A percentile compares a stretch with the other conserved stretches of the same genome.
Conservation (phyloP, 306 rosid species). For the Prunus persica region Prunus_persica_NCBIv2 NC_034009.1:35277001-35277500, state of each 20-base stretch:
- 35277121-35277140: conserved; percentile 73
- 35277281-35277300: conserved; percentile 29
- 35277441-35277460: background rate
- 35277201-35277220: background rate
- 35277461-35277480: background rate
- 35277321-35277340: conserved; percentile 48
- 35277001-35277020: conserved; percentile 93
- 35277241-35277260: conserved; percentile 1
- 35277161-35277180: conserved; percentile 55
- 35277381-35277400: background rate
- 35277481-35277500: background rate
- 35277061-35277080: conserved; percentile 74
- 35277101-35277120: conserved; percentile 91
- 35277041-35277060: conserved; percentile 96
- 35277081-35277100: conserved; percentile 77
- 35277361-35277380: background rate
- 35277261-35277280: conserved; percentile 46
- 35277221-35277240: conserved; percentile 5
- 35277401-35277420: background rate
- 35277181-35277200: background rate
- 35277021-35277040: conserved; percentile 81
- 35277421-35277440: background rate
- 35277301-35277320: conserved; percentile 36
- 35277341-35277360: background rate
- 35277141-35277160: conserved; percentile 97